These are phyloP conservation scores for Stenocarpella maydis DNA, from an alignment of 2,329 filamentous ascomycete genomes.

Conservation along the genomic window DNA sequence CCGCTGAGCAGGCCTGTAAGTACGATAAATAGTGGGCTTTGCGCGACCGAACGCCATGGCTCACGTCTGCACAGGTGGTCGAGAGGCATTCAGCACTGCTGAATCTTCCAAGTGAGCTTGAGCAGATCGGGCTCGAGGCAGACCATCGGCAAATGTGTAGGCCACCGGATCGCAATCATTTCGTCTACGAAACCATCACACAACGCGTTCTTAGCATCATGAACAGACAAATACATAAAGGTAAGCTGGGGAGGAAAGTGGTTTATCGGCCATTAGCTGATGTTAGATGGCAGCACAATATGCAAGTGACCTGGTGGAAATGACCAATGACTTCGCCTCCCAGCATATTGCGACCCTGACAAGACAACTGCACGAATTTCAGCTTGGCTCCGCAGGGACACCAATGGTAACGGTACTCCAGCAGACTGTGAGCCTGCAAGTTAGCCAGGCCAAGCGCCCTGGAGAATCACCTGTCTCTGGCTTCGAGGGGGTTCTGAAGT, in stretches of 20 bases:
- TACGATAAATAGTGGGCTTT: neutral
- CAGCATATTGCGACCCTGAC: constrained; percentile 1
- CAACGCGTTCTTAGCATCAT: constrained; percentile 16
- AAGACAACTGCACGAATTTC: constrained; percentile 2
- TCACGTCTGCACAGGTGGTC: constrained; percentile 1
- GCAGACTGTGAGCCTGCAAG: neutral
- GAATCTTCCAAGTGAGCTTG: constrained; percentile 5
- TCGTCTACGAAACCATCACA: constrained; percentile 17
- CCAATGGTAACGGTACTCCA: neutral
- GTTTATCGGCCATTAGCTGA: neutral
- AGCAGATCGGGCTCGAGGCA: constrained; percentile 22
- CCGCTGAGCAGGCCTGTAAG: neutral
- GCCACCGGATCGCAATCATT: constrained; percentile 3
- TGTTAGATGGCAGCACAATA: neutral
- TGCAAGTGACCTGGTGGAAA: constrained; percentile 14
- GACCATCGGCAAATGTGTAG: constrained; percentile 25
- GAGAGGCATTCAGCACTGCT: constrained; percentile 26
- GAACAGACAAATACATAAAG: constrained; percentile 26
- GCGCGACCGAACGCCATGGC: neutral
- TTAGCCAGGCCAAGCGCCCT: neutral
- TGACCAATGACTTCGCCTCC: constrained; percentile 15
- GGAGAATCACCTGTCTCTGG: neutral
- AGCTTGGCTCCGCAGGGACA: neutral
- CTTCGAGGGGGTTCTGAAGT: constrained; percentile 10
- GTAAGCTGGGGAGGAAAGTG: neutral